Evolutionary conservation across 2,329 filamentous ascomycete genomes (phyloP).

Genomic region (Botrytis tulipae): DNA sequence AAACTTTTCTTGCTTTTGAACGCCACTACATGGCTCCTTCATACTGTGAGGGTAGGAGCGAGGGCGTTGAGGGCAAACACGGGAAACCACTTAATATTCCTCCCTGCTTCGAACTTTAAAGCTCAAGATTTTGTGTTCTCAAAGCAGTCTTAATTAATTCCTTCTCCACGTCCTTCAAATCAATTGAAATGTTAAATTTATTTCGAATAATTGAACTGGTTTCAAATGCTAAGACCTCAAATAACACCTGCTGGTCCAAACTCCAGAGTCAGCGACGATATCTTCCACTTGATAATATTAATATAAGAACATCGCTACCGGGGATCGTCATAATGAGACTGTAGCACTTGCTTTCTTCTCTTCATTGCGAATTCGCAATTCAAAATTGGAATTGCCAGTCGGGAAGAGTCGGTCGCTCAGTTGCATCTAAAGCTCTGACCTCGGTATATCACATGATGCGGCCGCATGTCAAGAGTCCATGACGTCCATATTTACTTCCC

Average conservation of each 20-base stretch:
- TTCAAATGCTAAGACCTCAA: not conserved
- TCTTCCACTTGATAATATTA: not conserved
- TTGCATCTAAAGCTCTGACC: not conserved
- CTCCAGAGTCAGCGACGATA: not conserved
- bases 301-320: not conserved
- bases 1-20: not conserved
- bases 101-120: not conserved
- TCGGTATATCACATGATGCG: constrained; percentile 6
- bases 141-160: accelerated
- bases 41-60: not conserved
- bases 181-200: not conserved
- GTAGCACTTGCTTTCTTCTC: not conserved
- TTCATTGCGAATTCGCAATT: not conserved
- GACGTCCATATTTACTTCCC: constrained; percentile 6
- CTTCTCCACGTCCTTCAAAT: not conserved
- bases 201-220: not conserved
- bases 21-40: not conserved
- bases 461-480: constrained; percentile 1
- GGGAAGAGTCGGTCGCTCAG: not conserved
- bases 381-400: not conserved
- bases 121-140: not conserved
- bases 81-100: not conserved
- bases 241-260: not conserved
- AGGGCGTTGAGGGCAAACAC: not conserved
- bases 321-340: not conserved